Percentiles rank a stretch among this genome's conserved stretches.
Evolutionary conservation across 1,139 yeast genomes (phyloP).

Genomic region (Geotrichum citri-aurantii): DNA sequence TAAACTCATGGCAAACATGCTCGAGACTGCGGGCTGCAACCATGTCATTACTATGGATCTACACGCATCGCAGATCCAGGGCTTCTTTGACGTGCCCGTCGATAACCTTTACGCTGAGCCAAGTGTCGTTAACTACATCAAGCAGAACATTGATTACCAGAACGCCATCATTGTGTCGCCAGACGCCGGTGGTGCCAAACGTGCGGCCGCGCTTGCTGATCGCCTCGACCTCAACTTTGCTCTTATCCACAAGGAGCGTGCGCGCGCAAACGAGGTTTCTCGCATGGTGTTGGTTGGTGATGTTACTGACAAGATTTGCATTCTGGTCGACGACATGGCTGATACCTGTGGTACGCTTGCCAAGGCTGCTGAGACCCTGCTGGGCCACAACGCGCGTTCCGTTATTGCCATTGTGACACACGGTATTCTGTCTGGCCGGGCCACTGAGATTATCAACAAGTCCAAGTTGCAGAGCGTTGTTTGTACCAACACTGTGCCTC

Average conservation of each 20-base stretch:
- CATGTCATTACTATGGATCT: slow-evolving; percentile 97
- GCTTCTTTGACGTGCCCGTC: slow-evolving; percentile 92
- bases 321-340: slow-evolving; percentile 96
- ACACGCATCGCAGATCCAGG: slow-evolving; percentile 97
- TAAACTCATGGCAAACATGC: slow-evolving; percentile 88
- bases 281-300: slow-evolving; percentile 97
- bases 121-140: slow-evolving; percentile 79
- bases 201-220: slow-evolving; percentile 91
- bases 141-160: slow-evolving; percentile 58
- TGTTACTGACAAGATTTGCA: slow-evolving; percentile 78
- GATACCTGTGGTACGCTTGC: slow-evolving; percentile 97
- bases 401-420: slow-evolving; percentile 96
- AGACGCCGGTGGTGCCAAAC: slow-evolving; percentile 97
- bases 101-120: slow-evolving; percentile 97
- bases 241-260: slow-evolving; percentile 92
- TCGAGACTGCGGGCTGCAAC: slow-evolving; percentile 93
- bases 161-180: slow-evolving; percentile 89
- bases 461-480: slow-evolving; percentile 75
- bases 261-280: slow-evolving; percentile 88
- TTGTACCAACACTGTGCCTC: slow-evolving; percentile 93
- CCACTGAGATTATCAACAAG: slow-evolving; percentile 73
- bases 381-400: slow-evolving; percentile 65
- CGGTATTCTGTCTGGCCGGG: slow-evolving; percentile 86
- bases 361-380: slow-evolving; percentile 87
- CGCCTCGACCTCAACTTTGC: slow-evolving; percentile 90